Evolutionary conservation across 2,329 filamentous ascomycete genomes (phyloP), one percentile per base, ranked within the genome.

Genomic region (Plenodomus lindquistii): DNA sequence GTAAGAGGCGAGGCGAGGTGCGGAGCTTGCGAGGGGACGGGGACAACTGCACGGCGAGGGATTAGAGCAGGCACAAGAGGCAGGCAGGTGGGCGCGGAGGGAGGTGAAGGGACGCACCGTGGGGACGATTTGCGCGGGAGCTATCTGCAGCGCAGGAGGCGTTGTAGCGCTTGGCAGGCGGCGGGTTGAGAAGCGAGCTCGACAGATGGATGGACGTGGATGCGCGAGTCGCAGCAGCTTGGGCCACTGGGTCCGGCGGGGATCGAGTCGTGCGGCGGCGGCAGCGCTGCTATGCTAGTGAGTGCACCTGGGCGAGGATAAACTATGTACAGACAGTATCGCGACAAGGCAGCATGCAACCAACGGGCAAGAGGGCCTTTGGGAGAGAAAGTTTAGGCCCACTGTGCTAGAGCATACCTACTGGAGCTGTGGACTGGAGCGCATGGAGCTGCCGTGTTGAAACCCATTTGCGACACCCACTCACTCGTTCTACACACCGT

Each of bases 121-220:
- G 50, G 52, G 54, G 56, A 48, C 47, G 34, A 45, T 49, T 46
- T 44, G 48, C 50, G 50, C 59, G 57, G 57, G 50, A 63, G 63
- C 60, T 63, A 63, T 52, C 59, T 68, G 66, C 64, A 66, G 66
- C 56, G 62, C 56, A 61, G 61, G 66, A 63, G 60, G 63, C 57
- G 59, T 62, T 65, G 63, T 65, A 61, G 66, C 54, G 66, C 67
- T 69, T 70, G 68, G 66, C 66, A 37, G 51, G 58, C 60, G 60
- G 65, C 59, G 54, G 61, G 57, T 55, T 44, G 57, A 62, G 63
- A 68, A 66, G 64, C 60, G 61, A 63, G 63, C 64, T 65, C 53
- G 55, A 42, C 51, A 53, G 55, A 44, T 48, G 51, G 46, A 50
- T 46, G 52, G 39, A n/a, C 41, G 45, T 43, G 42, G 53, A 48